phyloP scores from a whole-genome alignment of 345 rosid species.

The Pugionium cornutum region DNA sequence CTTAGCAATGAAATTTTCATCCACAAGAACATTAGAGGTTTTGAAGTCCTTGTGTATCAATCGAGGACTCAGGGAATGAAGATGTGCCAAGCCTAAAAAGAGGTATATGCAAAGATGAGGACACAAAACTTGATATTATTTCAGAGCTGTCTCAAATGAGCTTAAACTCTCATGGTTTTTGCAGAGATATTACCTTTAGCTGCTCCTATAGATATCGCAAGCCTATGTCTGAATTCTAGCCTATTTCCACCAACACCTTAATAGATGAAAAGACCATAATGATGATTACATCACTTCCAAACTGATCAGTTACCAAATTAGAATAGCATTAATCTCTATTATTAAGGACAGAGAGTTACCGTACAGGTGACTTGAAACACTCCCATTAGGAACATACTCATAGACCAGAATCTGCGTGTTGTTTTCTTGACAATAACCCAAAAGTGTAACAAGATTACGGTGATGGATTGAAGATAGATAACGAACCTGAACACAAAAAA shows the following conservation, averaged over 20 bases:
- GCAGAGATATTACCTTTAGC: constrained; percentile 99
- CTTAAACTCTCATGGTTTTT: too few relatives aligned
- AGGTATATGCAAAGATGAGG: constrained; percentile 33
- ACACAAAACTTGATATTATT: constrained; percentile 23
- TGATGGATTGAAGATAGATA: constrained; percentile 86
- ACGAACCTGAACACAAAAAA: constrained; percentile 54
- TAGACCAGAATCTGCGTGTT: constrained; percentile 75
- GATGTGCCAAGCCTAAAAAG: constrained; percentile 80
- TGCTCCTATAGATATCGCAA: constrained; percentile 84
- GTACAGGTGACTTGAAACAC: constrained; percentile 94
- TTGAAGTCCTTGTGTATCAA: constrained; percentile 86
- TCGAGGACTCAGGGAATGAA: constrained; percentile 80
- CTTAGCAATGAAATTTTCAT: constrained; percentile 78
- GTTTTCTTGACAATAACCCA: constrained; percentile 92
- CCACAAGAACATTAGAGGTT: constrained; percentile 92
- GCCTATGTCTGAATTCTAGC: constrained; percentile 94
- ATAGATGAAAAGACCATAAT: constrained; percentile 10
- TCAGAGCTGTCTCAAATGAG: neutral
- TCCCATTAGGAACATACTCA: constrained; percentile 92
- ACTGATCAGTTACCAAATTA: constrained; percentile 27
- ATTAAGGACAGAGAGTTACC: constrained; percentile 80
- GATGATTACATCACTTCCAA: constrained; percentile 4
- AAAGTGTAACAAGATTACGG: constrained; percentile 76
- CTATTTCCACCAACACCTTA: constrained; percentile 63
- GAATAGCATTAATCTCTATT: constrained; percentile 14